These are phyloP conservation scores for Plectosphaerella sp. DNA, from an alignment of 2,329 filamentous ascomycete species.

Conservation along the genomic window DNA sequence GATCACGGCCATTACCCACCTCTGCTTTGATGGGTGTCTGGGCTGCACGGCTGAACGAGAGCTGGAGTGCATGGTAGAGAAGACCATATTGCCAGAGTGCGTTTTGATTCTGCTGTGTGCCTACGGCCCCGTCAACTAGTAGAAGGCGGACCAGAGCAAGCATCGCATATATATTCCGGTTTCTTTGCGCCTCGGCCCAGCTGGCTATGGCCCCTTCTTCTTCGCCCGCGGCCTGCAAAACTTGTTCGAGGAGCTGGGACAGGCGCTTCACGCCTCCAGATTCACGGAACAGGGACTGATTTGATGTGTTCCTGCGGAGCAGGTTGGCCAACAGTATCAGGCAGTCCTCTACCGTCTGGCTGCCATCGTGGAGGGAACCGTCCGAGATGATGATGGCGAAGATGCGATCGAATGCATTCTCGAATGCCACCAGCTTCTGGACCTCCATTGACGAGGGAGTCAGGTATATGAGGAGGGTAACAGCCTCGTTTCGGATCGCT, in stretches of 20 bases:
- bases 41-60: constrained; percentile 72
- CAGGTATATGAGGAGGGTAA: constrained; percentile 82
- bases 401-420: constrained; percentile 84
- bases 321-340: constrained; percentile 87
- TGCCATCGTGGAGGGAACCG: constrained; percentile 76
- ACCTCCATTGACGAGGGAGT: constrained; percentile 84
- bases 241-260: constrained; percentile 61
- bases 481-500: constrained; percentile 79
- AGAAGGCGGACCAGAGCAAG: constrained; percentile 85
- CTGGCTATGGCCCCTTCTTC: constrained; percentile 59
- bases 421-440: constrained; percentile 92
- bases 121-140: constrained; percentile 72
- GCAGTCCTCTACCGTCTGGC: constrained; percentile 87
- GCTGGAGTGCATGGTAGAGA: constrained; percentile 71
- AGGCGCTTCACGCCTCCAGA: constrained; percentile 76
- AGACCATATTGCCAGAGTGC: constrained; percentile 82
- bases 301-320: constrained; percentile 79
- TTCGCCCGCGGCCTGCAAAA: constrained; percentile 47
- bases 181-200: constrained; percentile 74
- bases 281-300: constrained; percentile 91
- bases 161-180: constrained; percentile 89
- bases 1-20: constrained; percentile 36
- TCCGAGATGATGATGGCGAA: constrained; percentile 80
- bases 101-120: constrained; percentile 77
- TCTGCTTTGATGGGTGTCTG: constrained; percentile 78